Base-by-base conservation (phyloP, 2,329 filamentous ascomycete genomes). In the Fusarium heterosporum region DNA sequence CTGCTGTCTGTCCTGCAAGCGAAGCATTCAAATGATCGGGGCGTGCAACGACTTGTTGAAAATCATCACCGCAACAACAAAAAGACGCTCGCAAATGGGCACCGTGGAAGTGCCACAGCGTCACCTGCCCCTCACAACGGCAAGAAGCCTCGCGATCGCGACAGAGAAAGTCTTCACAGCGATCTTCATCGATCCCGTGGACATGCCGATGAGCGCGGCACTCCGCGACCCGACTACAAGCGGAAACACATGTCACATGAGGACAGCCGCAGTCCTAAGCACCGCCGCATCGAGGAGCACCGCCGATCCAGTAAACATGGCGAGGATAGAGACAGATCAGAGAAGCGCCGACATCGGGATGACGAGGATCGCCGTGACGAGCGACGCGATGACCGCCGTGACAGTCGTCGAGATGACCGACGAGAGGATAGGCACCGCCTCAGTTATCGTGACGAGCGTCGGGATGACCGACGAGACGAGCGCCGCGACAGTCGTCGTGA, bases 61-160 rank as follows among this genome's bases (percentile, higher is more conserved):
- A 97, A 97, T 68, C 94, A 97, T 73, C 94, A 97, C 77, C 92
- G 94, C 55, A 97, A 95, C 80, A 97, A 94, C 81, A 97, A 97
- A 81, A 95, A 96, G 74, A 79, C 82, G 3, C 77, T 87, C 47
- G 76, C 81, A 66, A 88, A 88, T 70, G 86, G 89, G 11, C 83
- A 88, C 68, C 88, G 90, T 34, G 86, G 86, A 43, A 81, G 89
- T 52, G 83, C 87, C 36, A 90, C 89, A 19, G 89, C 88, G n/a
- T 93, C 91, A 17, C 91, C 92, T 9, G 89, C 84, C 22, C 90
- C 91, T 4, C 81, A 82, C 34, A 57, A 62, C 13, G 53, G 68
- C 14, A 80, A 79, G 72, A 82, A 83, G 58, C 78, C 81, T 64
- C 80, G 83, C 39, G 82, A 85, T 19, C 77, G 80, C 41, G 82